Conservation (phyloP, 2,329 filamentous ascomycete species). For the Colletotrichum sp. region DNA sequence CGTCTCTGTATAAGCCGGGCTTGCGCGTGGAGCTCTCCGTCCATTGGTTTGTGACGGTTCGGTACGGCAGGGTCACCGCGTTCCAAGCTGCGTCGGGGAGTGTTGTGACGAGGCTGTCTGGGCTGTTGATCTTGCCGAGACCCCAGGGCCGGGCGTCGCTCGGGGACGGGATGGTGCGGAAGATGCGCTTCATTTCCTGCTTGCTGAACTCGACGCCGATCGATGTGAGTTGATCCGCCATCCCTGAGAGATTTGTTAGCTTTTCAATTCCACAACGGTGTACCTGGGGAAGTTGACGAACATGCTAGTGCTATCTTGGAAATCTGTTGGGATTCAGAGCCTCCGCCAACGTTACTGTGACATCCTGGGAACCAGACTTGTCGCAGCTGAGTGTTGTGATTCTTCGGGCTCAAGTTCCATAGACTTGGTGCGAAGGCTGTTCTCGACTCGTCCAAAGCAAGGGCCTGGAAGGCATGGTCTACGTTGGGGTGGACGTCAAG, state of each 20-base stretch:
- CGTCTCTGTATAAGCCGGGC: slow-evolving; percentile 26
- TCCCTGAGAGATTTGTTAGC: slow-evolving; percentile 1
- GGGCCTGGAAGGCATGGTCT: slow-evolving; percentile 59
- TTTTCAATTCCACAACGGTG: neutral
- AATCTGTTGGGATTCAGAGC: slow-evolving; percentile 42
- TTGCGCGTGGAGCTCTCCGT: slow-evolving; percentile 14
- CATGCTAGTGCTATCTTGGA: slow-evolving; percentile 26
- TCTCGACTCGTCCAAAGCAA: slow-evolving; percentile 57
- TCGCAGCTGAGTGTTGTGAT: slow-evolving; percentile 19
- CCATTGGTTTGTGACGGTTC: neutral
- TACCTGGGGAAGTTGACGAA: neutral
- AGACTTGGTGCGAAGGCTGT: slow-evolving; percentile 31
- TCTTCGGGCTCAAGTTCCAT: slow-evolving; percentile 26
- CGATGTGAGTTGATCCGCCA: slow-evolving; percentile 26
- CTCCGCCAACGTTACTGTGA: slow-evolving; percentile 65
- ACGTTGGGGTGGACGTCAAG: slow-evolving; percentile 31
- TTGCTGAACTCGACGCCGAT: slow-evolving; percentile 27
- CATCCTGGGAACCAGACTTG: slow-evolving; percentile 60
- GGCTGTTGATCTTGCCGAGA: slow-evolving; percentile 23
- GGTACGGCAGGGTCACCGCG: neutral
- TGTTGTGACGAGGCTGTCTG: neutral
- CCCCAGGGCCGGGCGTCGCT: slow-evolving; percentile 21
- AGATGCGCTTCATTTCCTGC: slow-evolving; percentile 23
- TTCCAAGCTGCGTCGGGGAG: slow-evolving; percentile 3
- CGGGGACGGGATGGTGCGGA: slow-evolving; percentile 10